Evolutionary conservation across 352 stramenopile genomes (phyloP), one percentile per base, ranked within the genome.

Genomic region (Achlya hypogyna): DNA sequence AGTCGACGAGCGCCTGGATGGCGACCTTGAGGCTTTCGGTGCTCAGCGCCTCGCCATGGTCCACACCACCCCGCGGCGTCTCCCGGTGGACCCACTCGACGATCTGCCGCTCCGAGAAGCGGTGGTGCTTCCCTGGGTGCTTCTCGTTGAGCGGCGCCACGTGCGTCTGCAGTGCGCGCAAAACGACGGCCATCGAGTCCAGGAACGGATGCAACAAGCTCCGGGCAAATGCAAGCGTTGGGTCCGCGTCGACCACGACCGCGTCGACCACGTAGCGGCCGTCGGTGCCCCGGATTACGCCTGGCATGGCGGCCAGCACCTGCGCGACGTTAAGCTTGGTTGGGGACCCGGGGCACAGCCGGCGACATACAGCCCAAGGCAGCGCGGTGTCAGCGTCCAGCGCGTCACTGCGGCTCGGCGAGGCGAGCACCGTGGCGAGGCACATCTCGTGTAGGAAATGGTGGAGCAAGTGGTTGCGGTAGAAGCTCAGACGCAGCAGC

Each of bases 381-480:
- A 78, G 76, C 22, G 65, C 35, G 12, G 76, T 73, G n/a, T 80
- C 74, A 53, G 74, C 66, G 34, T 85, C 64, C 2, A 89, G 2
- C 38, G 38, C n/a, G 38, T 9, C 38, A 45, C 68, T 1, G 64
- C 63, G 12, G 74, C 42, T 28, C 88, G 38, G 38, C 43, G 0
- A 64, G 1, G 16, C 34, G 54, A 22, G 27, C 52, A 66, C 29
- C 29, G 38, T 9, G 5, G 20, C 28, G 8, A 25, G 18, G 69
- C 18, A 80, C 72, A 91, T 88, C 31, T 95, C 84, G 0, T 75
- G 78, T 5, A 93, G 45, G 34, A 96, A 93, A 49, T 89, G 69
- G 62, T 94, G 82, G 0, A 94, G 70, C 58, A 95, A 63, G 40
- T 94, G 84, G 63, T 96, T 96, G 4, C 87, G 83, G 69, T 94